Evolutionary conservation across 768 basidiomycete genomes (phyloP).

Genomic region (Boletus reticulatus): DNA sequence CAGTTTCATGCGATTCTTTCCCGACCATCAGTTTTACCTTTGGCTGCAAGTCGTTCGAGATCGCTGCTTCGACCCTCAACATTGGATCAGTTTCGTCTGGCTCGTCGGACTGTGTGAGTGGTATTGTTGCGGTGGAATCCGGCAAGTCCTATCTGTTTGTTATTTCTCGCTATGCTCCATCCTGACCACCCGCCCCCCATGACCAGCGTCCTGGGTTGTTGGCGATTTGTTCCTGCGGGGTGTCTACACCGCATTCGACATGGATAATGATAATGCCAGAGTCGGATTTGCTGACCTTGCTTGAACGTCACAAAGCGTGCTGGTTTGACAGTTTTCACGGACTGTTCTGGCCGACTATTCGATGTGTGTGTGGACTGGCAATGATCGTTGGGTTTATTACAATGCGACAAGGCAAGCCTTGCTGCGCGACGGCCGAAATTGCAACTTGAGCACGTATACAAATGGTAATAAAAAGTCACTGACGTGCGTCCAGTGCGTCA

Average conservation of each 20-base stretch:
- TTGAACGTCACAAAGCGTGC: background rate
- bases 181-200: background rate
- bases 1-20: conserved; percentile 29
- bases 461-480: too few species aligned
- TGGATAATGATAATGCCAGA: conserved; percentile 28
- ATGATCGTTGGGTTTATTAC: too few species aligned
- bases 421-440: too few species aligned
- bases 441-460: too few species aligned
- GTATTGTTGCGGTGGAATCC: conserved; percentile 18
- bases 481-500: too few species aligned
- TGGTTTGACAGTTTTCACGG: too few species aligned
- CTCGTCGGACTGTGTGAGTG: conserved; percentile 31
- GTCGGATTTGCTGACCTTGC: conserved; percentile 37
- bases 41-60: conserved; percentile 33
- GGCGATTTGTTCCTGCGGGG: conserved; percentile 40
- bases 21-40: conserved; percentile 35
- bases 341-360: too few species aligned
- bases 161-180: background rate
- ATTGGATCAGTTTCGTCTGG: conserved; percentile 30
- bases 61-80: conserved; percentile 35
- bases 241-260: conserved; percentile 43
- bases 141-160: background rate
- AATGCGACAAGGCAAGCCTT: too few species aligned
- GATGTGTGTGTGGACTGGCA: too few species aligned
- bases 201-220: conserved; percentile 28